Conservation (phyloP, 2,329 filamentous ascomycete species). For the Chaetomiaceae sp. region DNA sequence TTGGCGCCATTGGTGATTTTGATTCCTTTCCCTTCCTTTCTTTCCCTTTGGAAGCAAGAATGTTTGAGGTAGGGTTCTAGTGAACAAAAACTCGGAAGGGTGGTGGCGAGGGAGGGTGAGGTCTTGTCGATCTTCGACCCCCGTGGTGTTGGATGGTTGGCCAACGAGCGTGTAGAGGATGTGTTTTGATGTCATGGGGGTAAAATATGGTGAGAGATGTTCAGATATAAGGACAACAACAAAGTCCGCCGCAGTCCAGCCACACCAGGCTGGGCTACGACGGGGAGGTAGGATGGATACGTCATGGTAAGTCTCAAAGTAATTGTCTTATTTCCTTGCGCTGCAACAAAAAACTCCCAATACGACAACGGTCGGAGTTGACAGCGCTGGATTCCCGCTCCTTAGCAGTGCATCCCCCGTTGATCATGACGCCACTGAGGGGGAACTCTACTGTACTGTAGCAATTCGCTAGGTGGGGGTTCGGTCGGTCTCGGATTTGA, state of each 20-base stretch:
- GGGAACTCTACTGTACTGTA: too few species aligned
- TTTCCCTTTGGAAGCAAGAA: too few species aligned
- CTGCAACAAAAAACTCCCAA: too few species aligned
- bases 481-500: too few species aligned
- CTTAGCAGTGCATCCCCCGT: neutral
- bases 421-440: constrained; percentile 12
- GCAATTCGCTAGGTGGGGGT: too few species aligned
- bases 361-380: neutral
- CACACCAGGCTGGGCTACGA: too few species aligned
- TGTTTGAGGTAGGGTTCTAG: too few species aligned
- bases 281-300: too few species aligned
- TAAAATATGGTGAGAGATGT: neutral
- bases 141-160: neutral
- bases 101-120: neutral
- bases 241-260: too few species aligned
- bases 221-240: neutral
- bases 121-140: neutral
- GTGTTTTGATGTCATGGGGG: neutral
- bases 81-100: neutral
- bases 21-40: too few species aligned
- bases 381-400: neutral
- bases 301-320: too few species aligned
- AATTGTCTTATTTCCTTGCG: neutral
- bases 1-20: constrained; percentile 15
- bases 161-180: neutral